phyloP scores from a whole-genome alignment of 768 basidiomycete genomes.

The Tricholoma matsutake region DNA sequence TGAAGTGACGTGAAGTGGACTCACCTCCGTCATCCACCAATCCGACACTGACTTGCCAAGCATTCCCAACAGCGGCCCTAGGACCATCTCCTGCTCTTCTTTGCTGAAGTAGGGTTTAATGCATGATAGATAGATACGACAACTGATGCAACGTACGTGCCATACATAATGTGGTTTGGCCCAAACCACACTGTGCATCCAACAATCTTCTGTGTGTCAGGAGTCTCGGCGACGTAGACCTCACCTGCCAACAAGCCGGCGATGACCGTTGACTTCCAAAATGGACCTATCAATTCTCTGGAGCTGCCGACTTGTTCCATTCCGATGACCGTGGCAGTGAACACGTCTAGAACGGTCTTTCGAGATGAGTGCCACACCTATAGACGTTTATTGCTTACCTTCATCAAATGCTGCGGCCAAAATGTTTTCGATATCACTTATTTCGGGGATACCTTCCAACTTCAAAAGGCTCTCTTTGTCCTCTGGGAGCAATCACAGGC shows the following conservation, averaged over 20 bases:
- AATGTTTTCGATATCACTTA: background rate
- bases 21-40: background rate
- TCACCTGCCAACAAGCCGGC: slow-evolving; percentile 13
- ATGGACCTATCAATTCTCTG: slow-evolving; percentile 5
- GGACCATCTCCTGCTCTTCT: slow-evolving; percentile 1
- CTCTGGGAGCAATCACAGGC: background rate
- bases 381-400: slow-evolving; percentile 1
- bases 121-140: background rate
- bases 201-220: slow-evolving; percentile 7
- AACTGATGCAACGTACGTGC: slow-evolving; percentile 1
- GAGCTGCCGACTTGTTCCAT: slow-evolving; percentile 3
- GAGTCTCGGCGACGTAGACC: slow-evolving; percentile 16
- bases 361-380: background rate
- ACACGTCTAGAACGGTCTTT: slow-evolving; percentile 1
- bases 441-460: background rate
- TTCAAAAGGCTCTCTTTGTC: background rate
- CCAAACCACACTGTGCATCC: slow-evolving; percentile 16
- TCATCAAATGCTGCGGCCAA: slow-evolving; percentile 4
- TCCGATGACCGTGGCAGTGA: slow-evolving; percentile 6
- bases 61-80: background rate
- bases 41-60: background rate
- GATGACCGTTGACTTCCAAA: slow-evolving; percentile 3
- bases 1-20: background rate
- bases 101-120: background rate
- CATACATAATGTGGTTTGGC: slow-evolving; percentile 11